Conservation (phyloP, 495 filamentous ascomycete species). For the Achaetomiella virescens region DNA sequence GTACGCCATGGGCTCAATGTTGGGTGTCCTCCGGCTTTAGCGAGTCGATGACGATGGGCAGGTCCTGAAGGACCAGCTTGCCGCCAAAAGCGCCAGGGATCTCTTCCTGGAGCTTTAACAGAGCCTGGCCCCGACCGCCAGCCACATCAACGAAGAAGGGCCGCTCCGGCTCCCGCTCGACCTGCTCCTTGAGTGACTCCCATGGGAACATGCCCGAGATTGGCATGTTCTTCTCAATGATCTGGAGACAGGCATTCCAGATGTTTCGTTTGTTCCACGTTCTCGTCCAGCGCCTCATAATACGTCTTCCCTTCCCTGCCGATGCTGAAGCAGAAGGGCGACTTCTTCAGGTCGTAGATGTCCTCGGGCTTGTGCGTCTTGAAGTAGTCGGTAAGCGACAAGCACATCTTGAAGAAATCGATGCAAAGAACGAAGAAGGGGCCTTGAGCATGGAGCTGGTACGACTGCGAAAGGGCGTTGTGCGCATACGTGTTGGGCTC, state of each 20-base stretch:
- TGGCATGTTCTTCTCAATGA: slow-evolving; percentile 26
- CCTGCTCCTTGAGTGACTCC: slow-evolving; percentile 23
- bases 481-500: slow-evolving; percentile 22
- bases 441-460: slow-evolving; percentile 10
- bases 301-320: slow-evolving; percentile 26
- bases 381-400: slow-evolving; percentile 26
- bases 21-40: slow-evolving; percentile 12
- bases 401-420: slow-evolving; percentile 17
- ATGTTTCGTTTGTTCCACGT: slow-evolving; percentile 11
- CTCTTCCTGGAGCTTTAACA: slow-evolving; percentile 24
- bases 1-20: slow-evolving; percentile 18
- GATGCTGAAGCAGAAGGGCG: slow-evolving; percentile 25
- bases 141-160: slow-evolving; percentile 29
- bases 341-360: slow-evolving; percentile 25
- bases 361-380: slow-evolving; percentile 24
- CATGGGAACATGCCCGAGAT: slow-evolving; percentile 36
- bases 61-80: slow-evolving; percentile 21
- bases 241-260: slow-evolving; percentile 21
- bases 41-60: slow-evolving; percentile 16
- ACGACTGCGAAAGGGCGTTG: slow-evolving; percentile 17
- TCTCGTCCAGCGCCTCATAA: slow-evolving; percentile 24
- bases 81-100: slow-evolving; percentile 12
- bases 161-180: slow-evolving; percentile 28
- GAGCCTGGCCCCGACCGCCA: slow-evolving; percentile 25
- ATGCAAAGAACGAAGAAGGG: slow-evolving; percentile 18